A percentile compares a stretch with the other conserved stretches of the same genome.
These are phyloP conservation scores for Suillus subalutaceus DNA, from an alignment of 768 basidiomycete genomes.

Conservation along the genomic window DNA sequence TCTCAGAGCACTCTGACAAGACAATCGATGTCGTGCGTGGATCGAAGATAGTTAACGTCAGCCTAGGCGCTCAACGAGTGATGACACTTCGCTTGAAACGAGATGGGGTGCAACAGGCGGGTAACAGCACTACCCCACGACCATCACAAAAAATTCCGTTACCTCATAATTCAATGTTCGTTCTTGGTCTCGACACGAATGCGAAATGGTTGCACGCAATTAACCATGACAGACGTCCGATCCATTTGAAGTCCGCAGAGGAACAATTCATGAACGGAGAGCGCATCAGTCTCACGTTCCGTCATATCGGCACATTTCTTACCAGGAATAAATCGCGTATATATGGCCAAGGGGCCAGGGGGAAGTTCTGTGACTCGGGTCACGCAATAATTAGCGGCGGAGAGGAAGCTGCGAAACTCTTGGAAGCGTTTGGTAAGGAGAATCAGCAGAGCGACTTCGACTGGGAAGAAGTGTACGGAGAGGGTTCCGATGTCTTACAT, in stretches of 20 bases:
- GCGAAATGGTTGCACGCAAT: constrained; percentile 77
- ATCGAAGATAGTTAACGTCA: constrained; percentile 80
- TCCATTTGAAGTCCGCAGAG: constrained; percentile 49
- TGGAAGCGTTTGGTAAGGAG: constrained; percentile 73
- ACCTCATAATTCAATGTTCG: constrained; percentile 83
- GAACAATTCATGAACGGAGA: constrained; percentile 62
- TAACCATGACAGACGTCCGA: constrained; percentile 71
- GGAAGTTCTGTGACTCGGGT: constrained; percentile 59
- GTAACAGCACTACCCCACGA: constrained; percentile 33
- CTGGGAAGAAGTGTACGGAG: constrained; percentile 68
- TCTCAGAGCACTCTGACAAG: constrained; percentile 88
- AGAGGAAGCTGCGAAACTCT: constrained; percentile 49
- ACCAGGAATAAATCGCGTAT: constrained; percentile 53
- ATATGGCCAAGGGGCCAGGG: constrained; percentile 73
- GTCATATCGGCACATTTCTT: constrained; percentile 78
- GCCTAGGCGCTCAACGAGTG: constrained; percentile 73
- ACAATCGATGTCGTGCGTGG: constrained; percentile 79
- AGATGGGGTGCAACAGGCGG: constrained; percentile 35
- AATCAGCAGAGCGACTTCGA: constrained; percentile 72
- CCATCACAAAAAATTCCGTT: constrained; percentile 67
- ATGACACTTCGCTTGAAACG: constrained; percentile 78
- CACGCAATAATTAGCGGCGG: constrained; percentile 55
- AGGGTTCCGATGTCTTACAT: constrained; percentile 73
- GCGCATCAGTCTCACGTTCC: constrained; percentile 80
- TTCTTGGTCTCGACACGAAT: constrained; percentile 76